Percentiles rank a stretch among this genome's conserved stretches.
These are phyloP conservation scores for Stagonosporopsis rhizophila DNA, from an alignment of 2,329 filamentous ascomycete species.

Conservation along the genomic window DNA sequence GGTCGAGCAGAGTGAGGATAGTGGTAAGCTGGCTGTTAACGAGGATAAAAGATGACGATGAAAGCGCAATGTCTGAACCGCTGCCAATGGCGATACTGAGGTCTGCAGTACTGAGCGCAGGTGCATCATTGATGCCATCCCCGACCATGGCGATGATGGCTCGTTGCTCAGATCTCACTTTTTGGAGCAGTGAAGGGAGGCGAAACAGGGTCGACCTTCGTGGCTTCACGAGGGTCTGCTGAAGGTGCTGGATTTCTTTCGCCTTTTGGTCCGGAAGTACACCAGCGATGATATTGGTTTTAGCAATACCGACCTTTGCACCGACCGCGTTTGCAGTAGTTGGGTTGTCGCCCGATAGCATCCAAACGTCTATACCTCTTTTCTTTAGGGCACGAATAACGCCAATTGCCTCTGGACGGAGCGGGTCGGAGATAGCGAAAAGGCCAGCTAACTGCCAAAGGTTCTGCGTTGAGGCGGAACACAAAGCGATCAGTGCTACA, in stretches of 20 bases:
- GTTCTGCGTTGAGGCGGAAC: not conserved
- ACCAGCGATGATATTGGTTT: conserved; percentile 79
- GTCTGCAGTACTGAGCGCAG: conserved; percentile 79
- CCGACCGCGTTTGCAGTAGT: conserved; percentile 84
- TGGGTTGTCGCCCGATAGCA: conserved; percentile 92
- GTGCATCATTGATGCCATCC: conserved; percentile 86
- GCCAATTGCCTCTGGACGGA: conserved; percentile 73
- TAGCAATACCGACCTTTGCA: conserved; percentile 73
- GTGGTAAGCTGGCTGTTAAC: conserved; percentile 73
- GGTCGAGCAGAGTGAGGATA: conserved; percentile 74
- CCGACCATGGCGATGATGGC: conserved; percentile 81
- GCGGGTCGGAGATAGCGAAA: conserved; percentile 80
- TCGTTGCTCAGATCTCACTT: conserved; percentile 38
- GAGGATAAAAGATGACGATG: conserved; percentile 81
- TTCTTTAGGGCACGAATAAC: conserved; percentile 71
- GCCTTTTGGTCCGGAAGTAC: conserved; percentile 86
- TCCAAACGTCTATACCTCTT: conserved; percentile 78
- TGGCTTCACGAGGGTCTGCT: conserved; percentile 44
- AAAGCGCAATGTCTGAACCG: conserved; percentile 83
- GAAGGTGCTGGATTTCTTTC: conserved; percentile 66
- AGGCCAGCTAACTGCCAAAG: conserved; percentile 64
- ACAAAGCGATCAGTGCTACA: conserved; percentile 50
- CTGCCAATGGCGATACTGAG: conserved; percentile 83
- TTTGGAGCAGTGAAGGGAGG: conserved; percentile 23
- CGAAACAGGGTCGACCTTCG: conserved; percentile 26